Conservation (phyloP, 2,329 filamentous ascomycete genomes). For the Aspergillus amoenus region DNA sequence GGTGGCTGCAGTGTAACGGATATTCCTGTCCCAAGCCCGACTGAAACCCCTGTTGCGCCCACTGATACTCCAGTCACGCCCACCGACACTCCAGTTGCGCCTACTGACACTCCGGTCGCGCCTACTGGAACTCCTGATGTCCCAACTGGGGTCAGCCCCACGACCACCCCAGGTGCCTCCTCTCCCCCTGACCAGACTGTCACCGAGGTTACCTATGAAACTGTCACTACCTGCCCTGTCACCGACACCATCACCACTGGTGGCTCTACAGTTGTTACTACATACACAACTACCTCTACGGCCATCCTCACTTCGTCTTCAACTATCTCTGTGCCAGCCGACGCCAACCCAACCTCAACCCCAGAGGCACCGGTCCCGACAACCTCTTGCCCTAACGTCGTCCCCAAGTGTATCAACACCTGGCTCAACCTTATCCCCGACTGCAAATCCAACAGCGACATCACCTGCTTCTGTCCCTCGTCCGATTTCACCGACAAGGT, state of each 20-base stretch:
- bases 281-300: slow-evolving; percentile 59
- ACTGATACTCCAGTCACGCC: background rate
- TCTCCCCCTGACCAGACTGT: background rate
- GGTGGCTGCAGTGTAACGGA: background rate
- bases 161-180: background rate
- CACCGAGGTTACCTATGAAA: slow-evolving; percentile 23
- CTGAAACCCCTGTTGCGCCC: background rate
- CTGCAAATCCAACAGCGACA: slow-evolving; percentile 83
- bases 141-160: too few species aligned
- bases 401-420: slow-evolving; percentile 89
- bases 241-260: slow-evolving; percentile 41
- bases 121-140: background rate
- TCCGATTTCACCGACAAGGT: slow-evolving; percentile 73
- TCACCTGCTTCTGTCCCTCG: slow-evolving; percentile 82
- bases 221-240: slow-evolving; percentile 33
- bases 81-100: background rate
- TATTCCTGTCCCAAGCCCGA: background rate
- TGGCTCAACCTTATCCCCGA: slow-evolving; percentile 69
- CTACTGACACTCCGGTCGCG: background rate
- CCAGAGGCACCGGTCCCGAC: slow-evolving; percentile 24
- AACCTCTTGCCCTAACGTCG: slow-evolving; percentile 61
- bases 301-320: slow-evolving; percentile 34
- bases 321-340: slow-evolving; percentile 9
- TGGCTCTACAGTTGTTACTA: slow-evolving; percentile 49
- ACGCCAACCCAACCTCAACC: background rate